A percentile compares a stretch with the other conserved stretches of the same genome.
These are phyloP conservation scores for Imleria badia DNA, from an alignment of 768 basidiomycete genomes.

Conservation along the genomic window DNA sequence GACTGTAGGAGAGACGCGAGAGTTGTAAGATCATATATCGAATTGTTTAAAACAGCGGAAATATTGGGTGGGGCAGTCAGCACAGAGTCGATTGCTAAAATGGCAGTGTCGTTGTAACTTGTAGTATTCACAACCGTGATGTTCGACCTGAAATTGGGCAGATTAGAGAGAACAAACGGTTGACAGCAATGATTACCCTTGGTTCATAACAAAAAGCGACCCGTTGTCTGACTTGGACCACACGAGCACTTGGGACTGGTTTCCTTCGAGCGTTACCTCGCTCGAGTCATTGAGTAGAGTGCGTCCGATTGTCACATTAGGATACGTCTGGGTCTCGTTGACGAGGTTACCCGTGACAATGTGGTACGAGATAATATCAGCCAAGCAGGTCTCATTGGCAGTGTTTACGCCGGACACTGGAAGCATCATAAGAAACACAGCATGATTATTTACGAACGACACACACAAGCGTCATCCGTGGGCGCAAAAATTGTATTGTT, in stretches of 20 bases:
- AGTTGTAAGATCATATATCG: slow-evolving; percentile 41
- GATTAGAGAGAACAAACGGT: neutral
- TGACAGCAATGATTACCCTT: slow-evolving; percentile 35
- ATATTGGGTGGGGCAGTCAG: slow-evolving; percentile 53
- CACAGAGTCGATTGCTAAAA: slow-evolving; percentile 51
- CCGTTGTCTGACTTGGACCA: slow-evolving; percentile 41
- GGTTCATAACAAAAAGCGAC: slow-evolving; percentile 48
- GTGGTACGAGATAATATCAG: slow-evolving; percentile 57
- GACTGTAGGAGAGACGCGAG: slow-evolving; percentile 16
- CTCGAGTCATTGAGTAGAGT: slow-evolving; percentile 54
- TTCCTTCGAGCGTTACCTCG: slow-evolving; percentile 56
- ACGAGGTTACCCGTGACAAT: slow-evolving; percentile 52
- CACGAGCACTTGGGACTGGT: slow-evolving; percentile 54
- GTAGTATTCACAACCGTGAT: slow-evolving; percentile 40
- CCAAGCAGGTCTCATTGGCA: slow-evolving; percentile 37
- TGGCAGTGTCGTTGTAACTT: slow-evolving; percentile 38
- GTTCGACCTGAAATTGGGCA: slow-evolving; percentile 25
- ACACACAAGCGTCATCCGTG: slow-evolving; percentile 52
- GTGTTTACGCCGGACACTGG: slow-evolving; percentile 15
- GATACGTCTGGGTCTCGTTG: slow-evolving; percentile 42
- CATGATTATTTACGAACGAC: slow-evolving; percentile 12
- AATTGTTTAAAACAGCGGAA: slow-evolving; percentile 36
- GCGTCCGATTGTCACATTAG: slow-evolving; percentile 62
- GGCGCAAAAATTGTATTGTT: slow-evolving; percentile 59
- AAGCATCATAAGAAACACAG: slow-evolving; percentile 1